Evolutionary conservation across 768 basidiomycete genomes (phyloP), one percentile per base, ranked within the genome.

Genomic region (Kwoniella shandongensis): DNA sequence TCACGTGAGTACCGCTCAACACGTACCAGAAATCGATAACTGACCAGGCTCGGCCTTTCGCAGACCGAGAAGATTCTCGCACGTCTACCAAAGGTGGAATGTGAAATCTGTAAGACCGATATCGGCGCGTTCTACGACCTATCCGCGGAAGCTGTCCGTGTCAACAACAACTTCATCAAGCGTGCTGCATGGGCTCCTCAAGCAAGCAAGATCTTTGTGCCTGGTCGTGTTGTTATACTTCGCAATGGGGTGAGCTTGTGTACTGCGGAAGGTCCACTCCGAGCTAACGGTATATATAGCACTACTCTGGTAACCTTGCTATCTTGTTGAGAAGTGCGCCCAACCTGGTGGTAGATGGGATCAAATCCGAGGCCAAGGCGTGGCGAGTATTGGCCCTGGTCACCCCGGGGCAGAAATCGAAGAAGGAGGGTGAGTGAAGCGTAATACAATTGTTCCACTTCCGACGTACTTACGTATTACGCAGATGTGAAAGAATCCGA

Each of bases 151-250:
- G 80, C 91, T 46, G 81, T 86, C 17, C 77, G 82, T 22, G 70
- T 81, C 44, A 91, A 91, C 72, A 83, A 82, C 52, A 75, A 76
- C 30, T 77, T 96, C 18, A 68, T 92, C 44, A 76, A 80, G 13
- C 81, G 86, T 72, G 88, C 85, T 1, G 74, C 81, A 1, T 72
- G 75, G 18, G 82, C 86, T 56, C 81, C 82, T 25, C 84, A 86
- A 59, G 88, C 88, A 3, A 78, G 79, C 15, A 92, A 88, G 77
- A 76, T 83, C 4, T 76, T 98, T 44, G 75, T 79, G 15, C 70
- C 84, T 0, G 94, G 94, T 2, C 81, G 96, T 51, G 84, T 97
- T 18, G 84, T 98, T 2, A 76, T 98, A 32, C 78, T 99, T 32
- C 84, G 86, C 45, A 87, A 97, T 70, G 82, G 83, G 36, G 94